Evolutionary conservation across 2,329 filamentous ascomycete species (phyloP).

Genomic region (Mollisia scopiformis): DNA sequence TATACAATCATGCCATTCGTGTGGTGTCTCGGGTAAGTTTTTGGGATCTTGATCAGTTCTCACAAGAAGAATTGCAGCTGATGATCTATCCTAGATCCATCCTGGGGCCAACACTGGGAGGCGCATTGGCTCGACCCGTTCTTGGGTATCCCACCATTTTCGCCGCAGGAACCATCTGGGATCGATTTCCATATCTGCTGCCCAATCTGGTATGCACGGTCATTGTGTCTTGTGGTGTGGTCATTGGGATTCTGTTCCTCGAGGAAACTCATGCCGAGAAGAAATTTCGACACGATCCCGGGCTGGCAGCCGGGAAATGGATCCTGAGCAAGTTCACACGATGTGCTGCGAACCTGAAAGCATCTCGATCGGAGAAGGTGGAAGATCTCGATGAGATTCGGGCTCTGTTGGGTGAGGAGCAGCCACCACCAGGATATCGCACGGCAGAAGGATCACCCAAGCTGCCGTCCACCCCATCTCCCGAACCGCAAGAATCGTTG

Average conservation of each 20-base stretch:
- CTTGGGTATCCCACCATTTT: constrained; percentile 80
- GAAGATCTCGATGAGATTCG: constrained; percentile 46
- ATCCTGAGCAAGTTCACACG: constrained; percentile 50
- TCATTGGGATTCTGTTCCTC: constrained; percentile 81
- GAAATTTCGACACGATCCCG: constrained; percentile 75
- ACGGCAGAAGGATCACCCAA: constrained; percentile 60
- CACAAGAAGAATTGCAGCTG: neutral
- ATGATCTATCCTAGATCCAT: constrained; percentile 80
- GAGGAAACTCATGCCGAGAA: constrained; percentile 91
- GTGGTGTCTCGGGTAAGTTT: constrained; percentile 84
- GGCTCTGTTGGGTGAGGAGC: constrained; percentile 63
- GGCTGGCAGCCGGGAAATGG: constrained; percentile 76
- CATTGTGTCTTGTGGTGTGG: constrained; percentile 76
- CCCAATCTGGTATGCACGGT: constrained; percentile 88
- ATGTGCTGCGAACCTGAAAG: constrained; percentile 35
- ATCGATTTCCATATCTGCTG: constrained; percentile 84
- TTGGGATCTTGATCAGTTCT: constrained; percentile 6
- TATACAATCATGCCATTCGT: constrained; percentile 98
- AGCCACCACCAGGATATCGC: constrained; percentile 70
- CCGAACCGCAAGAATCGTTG: constrained; percentile 43
- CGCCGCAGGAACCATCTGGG: constrained; percentile 74
- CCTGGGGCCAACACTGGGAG: constrained; percentile 88
- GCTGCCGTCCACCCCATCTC: constrained; percentile 41
- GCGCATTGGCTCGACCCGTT: constrained; percentile 85
- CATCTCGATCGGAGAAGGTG: constrained; percentile 41